A percentile compares a stretch with the other conserved stretches of the same genome.
Conservation (phyloP, 192 early-diverging fungal species). For the Rhizophagus prolifer region DNA sequence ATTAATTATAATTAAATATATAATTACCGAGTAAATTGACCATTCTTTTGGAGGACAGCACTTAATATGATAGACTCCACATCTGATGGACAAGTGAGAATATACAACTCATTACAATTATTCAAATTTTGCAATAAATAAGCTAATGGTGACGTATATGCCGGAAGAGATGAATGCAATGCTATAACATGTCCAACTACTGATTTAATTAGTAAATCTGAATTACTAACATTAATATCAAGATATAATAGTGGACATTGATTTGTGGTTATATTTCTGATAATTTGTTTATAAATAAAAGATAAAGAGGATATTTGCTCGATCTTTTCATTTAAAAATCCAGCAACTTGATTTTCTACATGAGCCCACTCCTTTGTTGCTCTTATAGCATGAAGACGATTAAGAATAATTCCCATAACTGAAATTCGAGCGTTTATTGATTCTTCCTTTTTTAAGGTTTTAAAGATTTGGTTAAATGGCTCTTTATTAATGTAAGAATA, state of each 20-base stretch:
- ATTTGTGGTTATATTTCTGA: neutral
- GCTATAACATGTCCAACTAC: slow-evolving; percentile 18
- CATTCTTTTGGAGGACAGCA: neutral
- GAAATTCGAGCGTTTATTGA: neutral
- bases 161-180: slow-evolving; percentile 20
- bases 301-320: neutral
- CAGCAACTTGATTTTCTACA: neutral
- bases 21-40: neutral
- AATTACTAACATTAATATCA: neutral
- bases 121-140: slow-evolving; percentile 10
- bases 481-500: neutral
- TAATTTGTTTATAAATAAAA: neutral
- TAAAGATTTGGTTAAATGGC: slow-evolving; percentile 6
- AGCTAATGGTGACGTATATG: slow-evolving; percentile 17
- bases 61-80: neutral
- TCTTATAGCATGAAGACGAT: slow-evolving; percentile 1
- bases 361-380: slow-evolving; percentile 21
- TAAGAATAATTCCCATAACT: slow-evolving; percentile 21
- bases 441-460: neutral
- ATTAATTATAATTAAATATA: neutral
- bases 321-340: slow-evolving; percentile 14
- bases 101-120: neutral
- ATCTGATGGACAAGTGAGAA: neutral
- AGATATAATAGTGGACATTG: neutral
- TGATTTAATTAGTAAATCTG: slow-evolving; percentile 12